These are phyloP conservation scores for Colletotrichum musae DNA, from an alignment of 2,329 filamentous ascomycete genomes.

Conservation along the genomic window DNA sequence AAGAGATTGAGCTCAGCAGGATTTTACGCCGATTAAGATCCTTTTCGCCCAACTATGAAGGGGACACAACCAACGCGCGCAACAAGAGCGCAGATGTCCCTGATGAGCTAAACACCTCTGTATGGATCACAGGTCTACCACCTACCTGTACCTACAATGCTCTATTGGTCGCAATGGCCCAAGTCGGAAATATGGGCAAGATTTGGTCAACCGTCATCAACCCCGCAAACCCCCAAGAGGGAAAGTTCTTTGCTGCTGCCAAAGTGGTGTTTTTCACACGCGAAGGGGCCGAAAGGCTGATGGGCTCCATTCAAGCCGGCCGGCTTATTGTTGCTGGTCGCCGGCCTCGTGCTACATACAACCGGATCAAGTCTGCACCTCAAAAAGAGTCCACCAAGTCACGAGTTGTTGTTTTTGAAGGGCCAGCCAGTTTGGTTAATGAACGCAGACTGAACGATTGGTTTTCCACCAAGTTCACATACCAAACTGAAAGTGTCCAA, in stretches of 20 bases:
- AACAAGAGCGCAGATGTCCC: neutral
- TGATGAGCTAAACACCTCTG: neutral
- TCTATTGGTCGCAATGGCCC: slow-evolving; percentile 5
- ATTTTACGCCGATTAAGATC: neutral
- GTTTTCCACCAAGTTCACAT: neutral
- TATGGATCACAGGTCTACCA: slow-evolving; percentile 13
- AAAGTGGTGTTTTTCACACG: slow-evolving; percentile 25
- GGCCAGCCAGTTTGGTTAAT: slow-evolving; percentile 12
- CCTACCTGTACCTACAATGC: neutral
- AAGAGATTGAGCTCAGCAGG: neutral
- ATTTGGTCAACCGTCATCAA: slow-evolving; percentile 14
- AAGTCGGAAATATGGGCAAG: slow-evolving; percentile 4
- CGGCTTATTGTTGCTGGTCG: slow-evolving; percentile 6
- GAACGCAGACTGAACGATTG: neutral
- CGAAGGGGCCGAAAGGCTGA: slow-evolving; percentile 12
- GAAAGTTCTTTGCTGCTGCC: slow-evolving; percentile 6
- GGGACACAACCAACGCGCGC: neutral
- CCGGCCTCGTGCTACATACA: slow-evolving; percentile 11
- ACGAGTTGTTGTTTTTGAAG: slow-evolving; percentile 1
- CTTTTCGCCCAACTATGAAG: slow-evolving; percentile 9
- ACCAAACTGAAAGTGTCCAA: slow-evolving; percentile 12
- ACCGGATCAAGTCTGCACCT: slow-evolving; percentile 14
- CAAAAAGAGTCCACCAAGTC: slow-evolving; percentile 1
- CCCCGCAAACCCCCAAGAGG: neutral
- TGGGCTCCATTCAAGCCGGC: neutral